Conservation (phyloP, 345 rosid genomes). For the Syzygium aqueum region DNA sequence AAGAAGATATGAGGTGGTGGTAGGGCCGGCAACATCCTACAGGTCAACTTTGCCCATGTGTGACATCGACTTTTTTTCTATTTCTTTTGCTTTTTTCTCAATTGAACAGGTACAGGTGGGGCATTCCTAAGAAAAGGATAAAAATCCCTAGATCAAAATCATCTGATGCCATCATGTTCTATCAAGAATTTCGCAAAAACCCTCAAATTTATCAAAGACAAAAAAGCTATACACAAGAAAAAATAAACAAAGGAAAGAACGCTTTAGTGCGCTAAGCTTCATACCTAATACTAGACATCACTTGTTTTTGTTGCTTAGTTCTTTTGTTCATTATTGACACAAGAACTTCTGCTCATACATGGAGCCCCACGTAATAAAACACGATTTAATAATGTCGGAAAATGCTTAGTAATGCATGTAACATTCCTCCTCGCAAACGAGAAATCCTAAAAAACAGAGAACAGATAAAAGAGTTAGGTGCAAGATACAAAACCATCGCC, state of each 20-base stretch:
- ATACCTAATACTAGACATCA: not conserved
- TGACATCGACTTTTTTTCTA: not conserved
- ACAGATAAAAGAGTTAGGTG: not conserved
- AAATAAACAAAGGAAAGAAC: not conserved
- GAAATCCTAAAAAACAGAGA: not conserved
- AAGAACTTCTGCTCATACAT: not conserved
- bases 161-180: not conserved
- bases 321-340: not conserved
- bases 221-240: not conserved
- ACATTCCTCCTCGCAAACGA: not conserved
- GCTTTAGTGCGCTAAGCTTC: not conserved
- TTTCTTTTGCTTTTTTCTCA: not conserved
- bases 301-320: not conserved
- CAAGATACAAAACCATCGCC: not conserved
- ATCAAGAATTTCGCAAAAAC: not conserved
- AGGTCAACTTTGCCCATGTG: not conserved
- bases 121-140: not conserved
- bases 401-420: not conserved
- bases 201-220: not conserved
- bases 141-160: not conserved
- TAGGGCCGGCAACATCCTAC: not conserved
- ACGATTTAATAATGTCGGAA: not conserved
- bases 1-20: not conserved
- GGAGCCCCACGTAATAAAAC: not conserved
- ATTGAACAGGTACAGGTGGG: not conserved